Conservation (phyloP, 805 yeast genomes). For the Candida broadrunensis region DNA sequence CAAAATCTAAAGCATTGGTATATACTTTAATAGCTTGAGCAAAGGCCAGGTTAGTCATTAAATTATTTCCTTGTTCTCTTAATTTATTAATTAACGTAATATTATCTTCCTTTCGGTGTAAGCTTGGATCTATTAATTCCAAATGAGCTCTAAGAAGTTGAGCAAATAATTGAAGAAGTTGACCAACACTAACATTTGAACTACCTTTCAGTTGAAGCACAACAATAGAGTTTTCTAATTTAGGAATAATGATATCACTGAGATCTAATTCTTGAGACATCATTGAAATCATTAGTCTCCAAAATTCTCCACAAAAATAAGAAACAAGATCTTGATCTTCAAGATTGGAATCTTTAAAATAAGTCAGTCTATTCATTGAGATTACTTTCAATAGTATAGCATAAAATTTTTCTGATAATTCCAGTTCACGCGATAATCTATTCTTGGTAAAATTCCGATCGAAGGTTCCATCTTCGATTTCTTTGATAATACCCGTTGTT, state of each 20-base stretch:
- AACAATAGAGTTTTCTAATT: not conserved
- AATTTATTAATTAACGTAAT: slow-evolving; percentile 11
- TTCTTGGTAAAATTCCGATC: not conserved
- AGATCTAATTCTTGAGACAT: not conserved
- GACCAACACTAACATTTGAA: not conserved
- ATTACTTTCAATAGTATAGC: slow-evolving; percentile 12
- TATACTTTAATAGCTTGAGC: slow-evolving; percentile 39
- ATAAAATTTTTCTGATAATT: slow-evolving; percentile 15
- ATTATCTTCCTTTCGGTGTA: not conserved
- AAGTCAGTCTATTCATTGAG: slow-evolving; percentile 2
- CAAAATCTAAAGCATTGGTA: slow-evolving; percentile 30
- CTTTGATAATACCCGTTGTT: slow-evolving; percentile 14
- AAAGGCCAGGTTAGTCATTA: slow-evolving; percentile 32
- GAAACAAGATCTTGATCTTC: not conserved
- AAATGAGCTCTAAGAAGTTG: not conserved
- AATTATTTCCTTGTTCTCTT: slow-evolving; percentile 40
- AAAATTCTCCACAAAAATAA: not conserved
- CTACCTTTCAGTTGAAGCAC: not conserved
- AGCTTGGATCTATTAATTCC: not conserved
- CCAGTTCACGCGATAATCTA: slow-evolving; percentile 9
- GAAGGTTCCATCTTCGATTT: slow-evolving; percentile 9
- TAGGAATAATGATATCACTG: not conserved
- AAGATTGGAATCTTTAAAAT: not conserved
- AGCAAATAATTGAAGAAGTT: slow-evolving; percentile 1
- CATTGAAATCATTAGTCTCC: not conserved